These are phyloP conservation scores for Coemansia sp. DNA, from an alignment of 192 early-diverging fungal genomes.

Conservation along the genomic window DNA sequence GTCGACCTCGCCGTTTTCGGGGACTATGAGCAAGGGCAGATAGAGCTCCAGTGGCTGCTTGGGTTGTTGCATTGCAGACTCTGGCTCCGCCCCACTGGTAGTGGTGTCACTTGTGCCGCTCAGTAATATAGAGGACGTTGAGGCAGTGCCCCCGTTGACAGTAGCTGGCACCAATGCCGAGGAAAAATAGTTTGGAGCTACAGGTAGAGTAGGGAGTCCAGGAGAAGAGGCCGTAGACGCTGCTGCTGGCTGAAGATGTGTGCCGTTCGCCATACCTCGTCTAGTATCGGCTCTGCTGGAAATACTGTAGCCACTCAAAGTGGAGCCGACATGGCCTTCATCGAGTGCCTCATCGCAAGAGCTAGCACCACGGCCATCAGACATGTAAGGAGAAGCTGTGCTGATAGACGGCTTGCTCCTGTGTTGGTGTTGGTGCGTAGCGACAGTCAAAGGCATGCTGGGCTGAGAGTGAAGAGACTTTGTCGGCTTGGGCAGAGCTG, in stretches of 20 bases:
- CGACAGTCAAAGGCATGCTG: background rate
- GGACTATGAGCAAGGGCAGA: background rate
- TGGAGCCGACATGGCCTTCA: background rate
- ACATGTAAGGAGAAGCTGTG: background rate
- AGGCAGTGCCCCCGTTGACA: background rate
- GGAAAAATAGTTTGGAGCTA: background rate
- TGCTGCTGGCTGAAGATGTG: background rate
- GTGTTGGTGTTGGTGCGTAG: background rate
- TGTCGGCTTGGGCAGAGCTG: background rate
- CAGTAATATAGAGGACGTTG: background rate
- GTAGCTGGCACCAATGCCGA: constrained; percentile 1
- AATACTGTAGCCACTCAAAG: background rate
- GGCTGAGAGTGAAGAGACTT: constrained; percentile 1
- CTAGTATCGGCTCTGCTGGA: background rate
- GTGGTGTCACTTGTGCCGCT: background rate
- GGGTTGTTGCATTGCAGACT: background rate
- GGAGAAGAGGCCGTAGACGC: background rate
- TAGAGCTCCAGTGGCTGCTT: constrained; percentile 1
- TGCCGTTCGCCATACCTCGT: background rate
- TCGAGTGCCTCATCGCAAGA: background rate
- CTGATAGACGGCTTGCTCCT: background rate
- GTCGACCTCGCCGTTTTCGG: background rate
- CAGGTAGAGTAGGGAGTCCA: background rate
- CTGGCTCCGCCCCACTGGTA: background rate
- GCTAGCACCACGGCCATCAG: background rate